Evolutionary conservation across 2,329 filamentous ascomycete genomes (phyloP).

Genomic region (Botrytis medusae): DNA sequence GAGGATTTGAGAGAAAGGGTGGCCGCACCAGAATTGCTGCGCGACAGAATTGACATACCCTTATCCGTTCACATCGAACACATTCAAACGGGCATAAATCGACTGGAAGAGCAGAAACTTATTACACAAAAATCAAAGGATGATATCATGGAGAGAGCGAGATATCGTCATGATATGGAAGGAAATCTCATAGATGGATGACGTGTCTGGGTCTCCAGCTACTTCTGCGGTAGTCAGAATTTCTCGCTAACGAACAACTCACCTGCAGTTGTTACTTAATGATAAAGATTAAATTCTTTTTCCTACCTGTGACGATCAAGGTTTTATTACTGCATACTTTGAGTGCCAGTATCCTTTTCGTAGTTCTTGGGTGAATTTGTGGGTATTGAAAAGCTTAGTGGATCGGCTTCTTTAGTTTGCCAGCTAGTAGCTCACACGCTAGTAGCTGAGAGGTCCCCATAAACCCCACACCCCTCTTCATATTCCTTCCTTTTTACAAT

Average conservation of each 20-base stretch:
- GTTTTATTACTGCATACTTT: neutral
- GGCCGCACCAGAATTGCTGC: slow-evolving; percentile 61
- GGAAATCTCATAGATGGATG: slow-evolving; percentile 35
- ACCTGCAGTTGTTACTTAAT: neutral
- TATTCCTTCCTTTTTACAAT: neutral
- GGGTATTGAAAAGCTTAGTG: neutral
- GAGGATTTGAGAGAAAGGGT: slow-evolving; percentile 72
- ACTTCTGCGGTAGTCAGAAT: neutral
- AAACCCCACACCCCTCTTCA: neutral
- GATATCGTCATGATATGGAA: slow-evolving; percentile 49
- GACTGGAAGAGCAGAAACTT: slow-evolving; percentile 64
- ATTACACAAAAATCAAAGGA: slow-evolving; percentile 60
- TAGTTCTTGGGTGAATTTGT: neutral
- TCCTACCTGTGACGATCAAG: neutral
- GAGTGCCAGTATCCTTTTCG: neutral
- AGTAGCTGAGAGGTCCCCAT: neutral
- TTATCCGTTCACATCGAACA: slow-evolving; percentile 73
- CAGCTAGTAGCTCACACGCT: neutral
- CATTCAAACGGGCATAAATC: slow-evolving; percentile 70
- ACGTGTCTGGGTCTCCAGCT: neutral
- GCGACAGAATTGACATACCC: slow-evolving; percentile 55
- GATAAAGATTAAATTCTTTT: neutral
- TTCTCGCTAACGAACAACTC: neutral
- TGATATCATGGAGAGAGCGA: slow-evolving; percentile 53
- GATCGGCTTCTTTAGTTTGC: neutral